These are phyloP conservation scores for Cladosporium sp. DNA, from an alignment of 2,329 filamentous ascomycete genomes.

Conservation along the genomic window DNA sequence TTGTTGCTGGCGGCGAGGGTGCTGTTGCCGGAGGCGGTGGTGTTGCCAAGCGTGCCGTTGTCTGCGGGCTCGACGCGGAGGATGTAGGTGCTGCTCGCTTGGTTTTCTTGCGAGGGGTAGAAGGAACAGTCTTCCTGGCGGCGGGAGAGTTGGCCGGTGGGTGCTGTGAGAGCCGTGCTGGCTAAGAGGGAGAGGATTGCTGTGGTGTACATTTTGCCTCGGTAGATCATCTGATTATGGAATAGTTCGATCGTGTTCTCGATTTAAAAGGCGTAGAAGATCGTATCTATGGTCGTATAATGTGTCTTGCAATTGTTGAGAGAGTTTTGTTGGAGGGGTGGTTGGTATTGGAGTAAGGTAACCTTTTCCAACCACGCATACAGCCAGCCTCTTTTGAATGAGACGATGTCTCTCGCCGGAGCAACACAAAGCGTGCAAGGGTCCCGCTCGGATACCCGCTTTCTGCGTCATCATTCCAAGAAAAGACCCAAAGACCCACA, in stretches of 20 bases:
- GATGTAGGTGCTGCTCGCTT: constrained; percentile 10
- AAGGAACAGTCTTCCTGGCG: constrained; percentile 12
- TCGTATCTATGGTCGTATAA: background rate
- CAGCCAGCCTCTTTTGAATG: constrained; percentile 5
- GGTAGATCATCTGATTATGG: too few species aligned
- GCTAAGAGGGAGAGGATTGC: constrained; percentile 1
- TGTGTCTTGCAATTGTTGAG: background rate
- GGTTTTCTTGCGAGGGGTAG: constrained; percentile 6
- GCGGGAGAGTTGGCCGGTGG: constrained; percentile 2
- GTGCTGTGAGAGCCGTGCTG: constrained; percentile 2
- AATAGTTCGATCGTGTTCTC: background rate
- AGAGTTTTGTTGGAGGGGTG: background rate
- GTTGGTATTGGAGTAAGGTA: background rate
- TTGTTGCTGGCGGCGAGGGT: background rate
- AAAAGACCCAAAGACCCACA: constrained; percentile 4
- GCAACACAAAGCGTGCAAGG: constrained; percentile 10
- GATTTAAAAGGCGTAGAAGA: background rate
- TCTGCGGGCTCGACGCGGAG: constrained; percentile 8
- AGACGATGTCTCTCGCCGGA: constrained; percentile 3
- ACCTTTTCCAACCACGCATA: constrained; percentile 2
- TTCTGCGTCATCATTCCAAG: constrained; percentile 12
- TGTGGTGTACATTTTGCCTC: constrained; percentile 2
- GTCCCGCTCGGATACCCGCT: constrained; percentile 3
- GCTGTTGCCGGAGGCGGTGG: background rate
- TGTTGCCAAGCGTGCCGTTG: constrained; percentile 1